Evolutionary conservation across 331 rosid species (phyloP).

Genomic region (Pyracantha coccinea): DNA sequence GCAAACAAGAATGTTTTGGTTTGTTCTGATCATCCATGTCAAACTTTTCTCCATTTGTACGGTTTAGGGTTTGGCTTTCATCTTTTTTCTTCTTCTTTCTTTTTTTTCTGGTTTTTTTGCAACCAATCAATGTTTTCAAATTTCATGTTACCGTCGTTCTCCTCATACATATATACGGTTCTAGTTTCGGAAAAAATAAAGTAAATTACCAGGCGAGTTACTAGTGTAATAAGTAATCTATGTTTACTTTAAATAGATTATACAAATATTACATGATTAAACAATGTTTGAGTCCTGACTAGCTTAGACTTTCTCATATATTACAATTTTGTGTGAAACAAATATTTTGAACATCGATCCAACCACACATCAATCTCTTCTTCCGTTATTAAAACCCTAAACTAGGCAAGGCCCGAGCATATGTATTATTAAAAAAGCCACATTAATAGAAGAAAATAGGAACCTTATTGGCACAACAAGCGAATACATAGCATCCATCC

Average conservation of each 20-base stretch:
- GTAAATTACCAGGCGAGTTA: neutral
- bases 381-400: neutral
- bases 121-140: too few relatives aligned
- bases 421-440: neutral
- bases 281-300: neutral
- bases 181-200: neutral
- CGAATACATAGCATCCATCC: neutral
- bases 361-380: neutral
- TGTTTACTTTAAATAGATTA: neutral
- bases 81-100: too few relatives aligned
- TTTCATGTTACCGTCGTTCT: neutral
- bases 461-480: neutral
- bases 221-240: neutral
- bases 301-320: too few relatives aligned
- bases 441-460: neutral
- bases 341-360: neutral
- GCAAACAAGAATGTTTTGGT: conserved; percentile 78
- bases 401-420: neutral
- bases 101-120: too few relatives aligned
- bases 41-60: neutral
- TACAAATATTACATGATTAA: neutral
- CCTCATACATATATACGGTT: neutral
- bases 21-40: conserved; percentile 14
- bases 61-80: too few relatives aligned
- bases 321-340: neutral